These are phyloP conservation scores for Trichophyton simii DNA, from an alignment of 2,329 filamentous ascomycete species.

Conservation along the genomic window DNA sequence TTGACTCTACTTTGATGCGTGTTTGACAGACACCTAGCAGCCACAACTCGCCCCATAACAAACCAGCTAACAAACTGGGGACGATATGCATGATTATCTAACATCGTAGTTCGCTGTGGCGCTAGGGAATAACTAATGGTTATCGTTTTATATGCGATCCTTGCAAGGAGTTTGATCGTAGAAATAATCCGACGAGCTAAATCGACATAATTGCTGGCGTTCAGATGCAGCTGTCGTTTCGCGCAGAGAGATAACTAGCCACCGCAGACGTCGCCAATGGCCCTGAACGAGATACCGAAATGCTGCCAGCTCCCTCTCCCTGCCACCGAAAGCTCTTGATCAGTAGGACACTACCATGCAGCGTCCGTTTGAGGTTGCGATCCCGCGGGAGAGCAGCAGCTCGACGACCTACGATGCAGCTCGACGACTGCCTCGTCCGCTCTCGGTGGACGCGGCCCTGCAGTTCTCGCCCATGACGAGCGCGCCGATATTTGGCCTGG, in stretches of 20 bases:
- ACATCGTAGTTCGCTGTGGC: background rate
- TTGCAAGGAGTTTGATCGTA: background rate
- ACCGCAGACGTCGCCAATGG: slow-evolving; percentile 14
- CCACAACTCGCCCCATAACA: too few species aligned
- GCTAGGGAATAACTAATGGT: background rate
- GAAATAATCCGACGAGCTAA: slow-evolving; percentile 2
- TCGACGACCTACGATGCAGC: slow-evolving; percentile 18
- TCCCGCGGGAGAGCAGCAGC: slow-evolving; percentile 22
- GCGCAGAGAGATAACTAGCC: background rate
- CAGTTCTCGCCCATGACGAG: slow-evolving; percentile 41
- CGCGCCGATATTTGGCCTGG: slow-evolving; percentile 34
- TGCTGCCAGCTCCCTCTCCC: background rate
- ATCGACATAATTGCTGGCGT: background rate
- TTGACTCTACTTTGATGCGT: too few species aligned
- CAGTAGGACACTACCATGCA: slow-evolving; percentile 24
- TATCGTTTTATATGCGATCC: background rate
- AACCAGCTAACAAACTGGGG: too few species aligned
- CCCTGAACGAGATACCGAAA: slow-evolving; percentile 18
- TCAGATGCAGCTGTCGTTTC: background rate
- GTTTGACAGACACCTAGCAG: too few species aligned
- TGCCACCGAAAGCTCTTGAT: background rate
- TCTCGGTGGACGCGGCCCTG: slow-evolving; percentile 37
- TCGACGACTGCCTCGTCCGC: slow-evolving; percentile 23
- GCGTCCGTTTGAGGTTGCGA: slow-evolving; percentile 32
- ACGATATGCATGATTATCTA: background rate